These are phyloP conservation scores for Lepidium sativum DNA, from an alignment of 345 rosid species.

Conservation along the genomic window DNA sequence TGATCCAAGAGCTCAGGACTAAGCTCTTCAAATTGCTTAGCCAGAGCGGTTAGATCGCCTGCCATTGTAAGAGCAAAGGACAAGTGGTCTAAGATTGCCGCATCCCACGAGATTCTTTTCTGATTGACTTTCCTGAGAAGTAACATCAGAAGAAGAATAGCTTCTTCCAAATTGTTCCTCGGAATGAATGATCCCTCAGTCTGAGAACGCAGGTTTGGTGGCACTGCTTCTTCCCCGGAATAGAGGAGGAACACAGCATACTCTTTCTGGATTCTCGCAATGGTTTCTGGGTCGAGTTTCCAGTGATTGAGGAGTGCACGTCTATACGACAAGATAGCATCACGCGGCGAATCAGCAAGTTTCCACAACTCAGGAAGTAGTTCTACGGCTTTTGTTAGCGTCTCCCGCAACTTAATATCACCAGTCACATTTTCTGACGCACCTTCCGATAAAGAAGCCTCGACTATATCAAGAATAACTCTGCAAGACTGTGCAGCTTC, in stretches of 20 bases:
- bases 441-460: slow-evolving; percentile 69
- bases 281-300: slow-evolving; percentile 54
- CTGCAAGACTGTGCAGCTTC: slow-evolving; percentile 88
- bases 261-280: slow-evolving; percentile 63
- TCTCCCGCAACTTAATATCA: slow-evolving; percentile 75
- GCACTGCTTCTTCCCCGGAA: slow-evolving; percentile 72
- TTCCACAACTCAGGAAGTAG: slow-evolving; percentile 86
- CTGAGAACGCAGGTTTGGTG: slow-evolving; percentile 63
- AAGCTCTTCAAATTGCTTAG: slow-evolving; percentile 57
- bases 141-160: slow-evolving; percentile 71
- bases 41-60: slow-evolving; percentile 48
- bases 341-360: slow-evolving; percentile 49
- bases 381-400: slow-evolving; percentile 59
- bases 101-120: slow-evolving; percentile 61
- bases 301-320: slow-evolving; percentile 62
- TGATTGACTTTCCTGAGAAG: slow-evolving; percentile 52
- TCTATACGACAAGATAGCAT: slow-evolving; percentile 60
- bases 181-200: slow-evolving; percentile 64
- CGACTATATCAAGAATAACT: slow-evolving; percentile 71
- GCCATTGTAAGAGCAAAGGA: slow-evolving; percentile 61
- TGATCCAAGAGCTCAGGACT: slow-evolving; percentile 49
- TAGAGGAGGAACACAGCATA: slow-evolving; percentile 73
- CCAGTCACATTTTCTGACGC: slow-evolving; percentile 57
- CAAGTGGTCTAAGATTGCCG: slow-evolving; percentile 74
- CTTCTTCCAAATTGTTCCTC: slow-evolving; percentile 67